Evolutionary conservation across 768 basidiomycete genomes (phyloP), one percentile per base, ranked within the genome.

Genomic region (Mycena floridula): DNA sequence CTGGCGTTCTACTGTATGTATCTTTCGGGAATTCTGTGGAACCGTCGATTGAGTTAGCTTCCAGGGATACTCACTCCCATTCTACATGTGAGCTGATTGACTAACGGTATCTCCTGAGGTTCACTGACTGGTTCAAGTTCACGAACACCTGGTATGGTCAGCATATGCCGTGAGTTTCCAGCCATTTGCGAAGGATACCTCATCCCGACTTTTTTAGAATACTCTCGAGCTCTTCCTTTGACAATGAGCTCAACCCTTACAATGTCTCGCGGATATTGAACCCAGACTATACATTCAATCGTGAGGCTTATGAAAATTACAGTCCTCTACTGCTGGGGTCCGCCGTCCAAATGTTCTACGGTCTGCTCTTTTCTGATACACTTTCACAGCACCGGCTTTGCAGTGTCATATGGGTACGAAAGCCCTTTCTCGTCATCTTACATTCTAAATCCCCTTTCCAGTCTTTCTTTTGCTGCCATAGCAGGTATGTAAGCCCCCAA

Each of bases 361-460:
- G 82, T 20, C 68, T 91, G 8, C 85, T 82, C n/a, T 91, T 92
- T 51, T 87, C 88, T 2, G 74, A 80, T 24, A 92, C 53, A 77
- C 86, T 0, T 61, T 68, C 47, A 48, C 36, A n/a, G 45, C 8
- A 7, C 32, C 3, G 18, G 13, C 37, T n/a, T n/a, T n/a, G n/a
- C n/a, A n/a, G n/a, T n/a, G n/a, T n/a, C n/a, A n/a, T n/a, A n/a
- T n/a, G n/a, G n/a, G n/a, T n/a, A n/a, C n/a, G n/a, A n/a, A n/a
- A n/a, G n/a, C n/a, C n/a, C n/a, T n/a, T n/a, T n/a, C n/a, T n/a
- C n/a, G n/a, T n/a, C n/a, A n/a, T n/a, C n/a, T n/a, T n/a, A n/a
- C n/a, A n/a, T n/a, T n/a, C n/a, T n/a, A n/a, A n/a, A n/a, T n/a
- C n/a, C n/a, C n/a, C n/a, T n/a, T n/a, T n/a, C n/a, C n/a, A n/a